phyloP scores from a whole-genome alignment of 1,284 basidiomycete genomes.

The Melampsora americana region DNA sequence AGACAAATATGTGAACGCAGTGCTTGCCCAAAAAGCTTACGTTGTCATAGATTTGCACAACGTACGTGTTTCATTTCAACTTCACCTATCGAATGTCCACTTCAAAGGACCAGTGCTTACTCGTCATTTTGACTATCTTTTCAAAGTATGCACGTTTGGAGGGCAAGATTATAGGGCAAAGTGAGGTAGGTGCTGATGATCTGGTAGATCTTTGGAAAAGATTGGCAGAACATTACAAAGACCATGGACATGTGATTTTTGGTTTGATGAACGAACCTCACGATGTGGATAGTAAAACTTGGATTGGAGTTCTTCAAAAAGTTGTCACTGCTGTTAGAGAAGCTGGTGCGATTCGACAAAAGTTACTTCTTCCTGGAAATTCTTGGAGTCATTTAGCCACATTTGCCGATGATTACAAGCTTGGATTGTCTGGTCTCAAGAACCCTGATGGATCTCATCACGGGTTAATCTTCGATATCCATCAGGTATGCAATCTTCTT shows the following conservation, averaged over 20 bases:
- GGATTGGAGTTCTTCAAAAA: constrained; percentile 6
- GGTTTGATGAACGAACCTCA: constrained; percentile 34
- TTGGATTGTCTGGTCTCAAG: constrained; percentile 4
- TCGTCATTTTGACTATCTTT: not conserved
- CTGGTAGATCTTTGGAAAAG: constrained; percentile 10
- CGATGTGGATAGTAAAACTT: constrained; percentile 5
- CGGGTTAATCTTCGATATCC: constrained; percentile 16
- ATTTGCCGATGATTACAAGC: constrained; percentile 13
- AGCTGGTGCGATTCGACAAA: not conserved
- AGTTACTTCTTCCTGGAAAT: constrained; percentile 5
- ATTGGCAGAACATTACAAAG: constrained; percentile 1
- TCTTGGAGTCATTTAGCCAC: not conserved
- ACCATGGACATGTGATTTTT: constrained; percentile 3
- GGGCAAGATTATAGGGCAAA: not conserved
- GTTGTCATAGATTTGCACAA: constrained; percentile 26
- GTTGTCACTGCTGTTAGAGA: constrained; percentile 14
- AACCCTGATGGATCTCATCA: constrained; percentile 24
- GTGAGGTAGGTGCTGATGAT: too few relatives aligned
- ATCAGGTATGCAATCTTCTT: not conserved
- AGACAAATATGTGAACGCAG: not conserved
- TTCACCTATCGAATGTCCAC: not conserved
- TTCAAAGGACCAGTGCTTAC: not conserved
- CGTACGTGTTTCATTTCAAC: not conserved
- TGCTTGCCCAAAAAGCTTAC: not conserved
- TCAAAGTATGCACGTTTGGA: constrained; percentile 12